Conservation (phyloP, 768 basidiomycete genomes). For the Collybiopsis luxurians region DNA sequence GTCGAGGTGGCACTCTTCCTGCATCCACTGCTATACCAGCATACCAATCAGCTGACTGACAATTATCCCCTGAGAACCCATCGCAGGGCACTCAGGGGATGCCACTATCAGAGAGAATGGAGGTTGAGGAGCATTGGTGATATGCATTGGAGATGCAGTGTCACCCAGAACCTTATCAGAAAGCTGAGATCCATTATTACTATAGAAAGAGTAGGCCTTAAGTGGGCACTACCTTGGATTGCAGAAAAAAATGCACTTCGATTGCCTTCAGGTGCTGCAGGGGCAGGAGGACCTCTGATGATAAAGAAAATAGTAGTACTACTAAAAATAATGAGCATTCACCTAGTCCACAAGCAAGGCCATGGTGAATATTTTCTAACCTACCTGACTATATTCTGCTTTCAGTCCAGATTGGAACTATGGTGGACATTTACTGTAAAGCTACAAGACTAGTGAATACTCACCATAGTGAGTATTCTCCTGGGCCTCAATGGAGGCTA, state of each 20-base stretch:
- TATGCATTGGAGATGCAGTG: constrained; percentile 64
- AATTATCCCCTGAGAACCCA: constrained; percentile 42
- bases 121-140: constrained; percentile 44
- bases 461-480: no score
- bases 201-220: constrained; percentile 76
- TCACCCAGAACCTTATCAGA: constrained; percentile 83
- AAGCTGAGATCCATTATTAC: constrained; percentile 68
- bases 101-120: constrained; percentile 36
- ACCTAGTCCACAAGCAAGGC: no score
- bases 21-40: constrained; percentile 79
- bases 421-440: no score
- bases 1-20: constrained; percentile 29
- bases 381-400: no score
- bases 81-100: constrained; percentile 21
- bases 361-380: no score
- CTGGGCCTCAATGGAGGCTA: no score
- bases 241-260: constrained; percentile 68
- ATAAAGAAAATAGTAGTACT: no score
- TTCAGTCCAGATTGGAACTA: no score
- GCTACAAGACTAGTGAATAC: no score
- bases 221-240: constrained; percentile 72
- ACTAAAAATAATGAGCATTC: no score
- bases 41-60: constrained; percentile 92
- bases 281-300: constrained; percentile 25
- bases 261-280: constrained; percentile 41